Evolutionary conservation across 345 rosid species (phyloP), one percentile per base, ranked within the genome.

Genomic region (Linum usitatissimum): DNA sequence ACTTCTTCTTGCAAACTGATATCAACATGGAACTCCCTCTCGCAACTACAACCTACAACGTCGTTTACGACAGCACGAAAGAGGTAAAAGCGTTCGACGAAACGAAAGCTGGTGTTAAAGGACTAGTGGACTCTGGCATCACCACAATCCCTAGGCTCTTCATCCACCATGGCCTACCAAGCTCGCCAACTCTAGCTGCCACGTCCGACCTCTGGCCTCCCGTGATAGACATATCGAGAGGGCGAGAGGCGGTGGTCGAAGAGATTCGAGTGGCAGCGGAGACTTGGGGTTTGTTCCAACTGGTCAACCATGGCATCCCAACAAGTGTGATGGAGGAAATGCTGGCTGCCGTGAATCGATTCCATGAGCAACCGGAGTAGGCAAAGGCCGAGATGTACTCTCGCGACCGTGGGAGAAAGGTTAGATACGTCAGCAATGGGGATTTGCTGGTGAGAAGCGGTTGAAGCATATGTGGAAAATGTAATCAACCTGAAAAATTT

Each of bases 201-300:
- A 38, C 40, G 23, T 42, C 62, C 0, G 18, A 64, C 23, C 49
- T 63, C 21, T 66, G 65, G 40, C 60, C 79, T 18, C 86, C 86
- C 0, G 59, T 82, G 20, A 75, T 82, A 18, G 79, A 82, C 71
- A 59, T 79, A 10, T 9, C 1, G 66, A 64, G 23, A 75, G 77
- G 53, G 19, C 58, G 70, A 18, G 28, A 7, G n/a, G 73, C 64
- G 66, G 68, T 77, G 5, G 69, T 71, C 12, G 19, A 62, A 17
- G 61, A 66, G 67, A 71, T 79, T 17, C 10, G 71, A 3, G 59
- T 39, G 39, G 83, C 80, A 6, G 67, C 81, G 14, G 76, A 73
- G 65, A 77, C 59, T 13, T 75, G 86, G 82, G 86, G 80, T 17
- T 69, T 82, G 53, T 82, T 82, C 67, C 84, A 82, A 49, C 62